A percentile compares a stretch with the other conserved stretches of the same genome.
Conservation (phyloP, 2,329 filamentous ascomycete genomes). For the Tolypocladium amazonense region DNA sequence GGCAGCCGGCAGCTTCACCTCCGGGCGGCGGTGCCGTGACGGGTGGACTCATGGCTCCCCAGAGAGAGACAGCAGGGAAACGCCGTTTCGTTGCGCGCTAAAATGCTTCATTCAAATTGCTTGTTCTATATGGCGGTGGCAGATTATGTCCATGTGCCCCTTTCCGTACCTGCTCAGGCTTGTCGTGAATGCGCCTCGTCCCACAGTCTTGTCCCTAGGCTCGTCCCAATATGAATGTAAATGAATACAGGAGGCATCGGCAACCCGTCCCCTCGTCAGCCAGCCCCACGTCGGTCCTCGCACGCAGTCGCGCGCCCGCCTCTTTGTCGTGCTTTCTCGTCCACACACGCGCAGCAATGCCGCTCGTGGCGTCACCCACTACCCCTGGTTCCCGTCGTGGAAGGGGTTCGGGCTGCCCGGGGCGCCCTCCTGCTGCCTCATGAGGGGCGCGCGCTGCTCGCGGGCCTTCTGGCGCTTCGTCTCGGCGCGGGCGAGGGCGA, state of each 20-base stretch:
- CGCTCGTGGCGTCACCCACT: neutral
- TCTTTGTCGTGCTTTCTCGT: too few species aligned
- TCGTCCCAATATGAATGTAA: neutral
- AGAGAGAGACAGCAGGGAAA: neutral
- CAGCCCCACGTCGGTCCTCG: neutral
- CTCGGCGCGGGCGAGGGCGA: constrained; percentile 37
- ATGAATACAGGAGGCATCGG: neutral
- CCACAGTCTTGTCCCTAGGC: neutral
- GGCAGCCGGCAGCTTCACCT: too few species aligned
- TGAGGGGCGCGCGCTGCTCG: constrained; percentile 23
- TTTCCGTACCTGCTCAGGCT: neutral
- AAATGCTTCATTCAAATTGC: neutral
- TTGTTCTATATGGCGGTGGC: neutral
- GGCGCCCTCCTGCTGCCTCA: constrained; percentile 17
- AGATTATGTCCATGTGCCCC: neutral
- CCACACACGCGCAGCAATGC: too few species aligned
- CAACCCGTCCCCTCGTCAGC: neutral
- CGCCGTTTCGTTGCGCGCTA: neutral
- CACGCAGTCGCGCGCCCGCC: neutral
- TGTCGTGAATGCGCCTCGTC: neutral
- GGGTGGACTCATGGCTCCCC: neutral
- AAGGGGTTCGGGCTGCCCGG: constrained; percentile 21
- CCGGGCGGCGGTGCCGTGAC: too few species aligned
- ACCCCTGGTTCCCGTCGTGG: constrained; percentile 16
- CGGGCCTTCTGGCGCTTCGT: constrained; percentile 30